Evolutionary conservation across 345 rosid species (phyloP), one percentile per base, ranked within the genome.

Genomic region (Microcos paniculata): DNA sequence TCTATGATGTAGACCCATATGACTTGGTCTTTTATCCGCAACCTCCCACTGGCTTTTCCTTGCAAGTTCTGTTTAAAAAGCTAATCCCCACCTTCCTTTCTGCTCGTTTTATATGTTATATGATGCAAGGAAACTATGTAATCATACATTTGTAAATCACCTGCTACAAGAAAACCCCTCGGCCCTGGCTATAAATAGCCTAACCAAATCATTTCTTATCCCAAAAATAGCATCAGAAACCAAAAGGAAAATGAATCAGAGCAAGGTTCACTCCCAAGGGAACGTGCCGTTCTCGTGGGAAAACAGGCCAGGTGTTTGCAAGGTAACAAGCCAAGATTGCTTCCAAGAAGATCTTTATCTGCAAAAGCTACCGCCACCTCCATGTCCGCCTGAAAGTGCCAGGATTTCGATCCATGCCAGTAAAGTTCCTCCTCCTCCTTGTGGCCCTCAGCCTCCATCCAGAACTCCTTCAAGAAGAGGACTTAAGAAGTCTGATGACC

Each of bases 301-400:
- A 19, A 73, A 75, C 62, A 53, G 52, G 42, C 87, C 87, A 7
- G 84, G 83, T 1, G 68, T 76, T 15, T 76, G 85, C 75, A 88
- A 82, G 78, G 62, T 42, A 53, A 62, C 24, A 5, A 56, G n/a
- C 53, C 30, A 6, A 9, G 57, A 55, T 16, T 15, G 13, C 46
- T 24, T 4, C 4, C 16, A 53, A 26, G 55, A 65, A 30, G 62
- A 19, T 23, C 12, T 42, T 57, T 16, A 21, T 19, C 11, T 15
- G 51, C 33, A 69, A 45, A 80, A 84, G 79, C 82, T 88, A 51
- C 86, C 82, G 1, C 84, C 79, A 6, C 88, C 89, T 33, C 89
- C 87, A 0, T 75, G 79, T 61, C 86, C 83, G 14, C 19, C 38
- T 12, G 69, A 77, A 10, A 51, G 21, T 12, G 40, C 61, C 3